Conservation (phyloP, 2,329 filamentous ascomycete species). For the Lachnellula arida region DNA sequence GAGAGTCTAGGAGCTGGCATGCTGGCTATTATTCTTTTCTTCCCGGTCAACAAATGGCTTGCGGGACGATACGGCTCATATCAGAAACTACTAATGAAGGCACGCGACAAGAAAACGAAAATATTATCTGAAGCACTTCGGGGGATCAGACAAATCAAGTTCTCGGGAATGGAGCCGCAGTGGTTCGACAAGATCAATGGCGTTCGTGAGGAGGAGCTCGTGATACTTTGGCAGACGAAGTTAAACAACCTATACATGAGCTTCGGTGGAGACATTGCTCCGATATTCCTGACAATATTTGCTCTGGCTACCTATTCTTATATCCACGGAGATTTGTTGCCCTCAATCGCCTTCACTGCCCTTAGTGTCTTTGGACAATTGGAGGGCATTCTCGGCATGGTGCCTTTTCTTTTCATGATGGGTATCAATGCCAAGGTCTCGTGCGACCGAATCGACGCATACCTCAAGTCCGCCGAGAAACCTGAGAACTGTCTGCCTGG, state of each 20-base stretch:
- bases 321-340: constrained; percentile 55
- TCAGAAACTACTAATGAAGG: constrained; percentile 66
- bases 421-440: constrained; percentile 68
- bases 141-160: constrained; percentile 79
- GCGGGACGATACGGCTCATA: constrained; percentile 58
- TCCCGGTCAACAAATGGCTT: constrained; percentile 62
- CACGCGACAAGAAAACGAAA: constrained; percentile 67
- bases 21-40: constrained; percentile 53
- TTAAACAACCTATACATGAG: constrained; percentile 20
- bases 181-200: constrained; percentile 66
- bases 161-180: constrained; percentile 66
- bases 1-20: constrained; percentile 61
- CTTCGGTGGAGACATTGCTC: constrained; percentile 60
- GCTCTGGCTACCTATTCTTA: constrained; percentile 64
- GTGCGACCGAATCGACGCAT: constrained; percentile 64
- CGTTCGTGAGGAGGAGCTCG: constrained; percentile 63
- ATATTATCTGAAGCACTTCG: constrained; percentile 69
- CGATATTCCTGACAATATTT: constrained; percentile 65
- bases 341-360: constrained; percentile 75
- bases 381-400: constrained; percentile 61
- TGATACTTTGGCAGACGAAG: constrained; percentile 50
- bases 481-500: constrained; percentile 48
- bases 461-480: constrained; percentile 62
- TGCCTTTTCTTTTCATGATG: constrained; percentile 67
- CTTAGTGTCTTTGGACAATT: constrained; percentile 67